Evolutionary conservation across 345 rosid species (phyloP).

Genomic region (Linum lewisii): DNA sequence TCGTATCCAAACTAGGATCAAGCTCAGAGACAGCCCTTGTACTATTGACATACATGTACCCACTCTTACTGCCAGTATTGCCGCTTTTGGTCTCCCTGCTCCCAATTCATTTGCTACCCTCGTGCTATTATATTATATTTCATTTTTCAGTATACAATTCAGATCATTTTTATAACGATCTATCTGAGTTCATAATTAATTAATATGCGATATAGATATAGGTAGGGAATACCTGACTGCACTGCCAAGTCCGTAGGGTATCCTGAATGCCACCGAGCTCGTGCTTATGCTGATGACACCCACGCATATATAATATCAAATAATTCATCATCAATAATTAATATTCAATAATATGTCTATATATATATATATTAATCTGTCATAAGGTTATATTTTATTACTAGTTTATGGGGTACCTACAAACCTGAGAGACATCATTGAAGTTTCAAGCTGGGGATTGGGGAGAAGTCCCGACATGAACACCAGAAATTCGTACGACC

Average conservation of each 20-base stretch:
- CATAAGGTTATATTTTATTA: no score
- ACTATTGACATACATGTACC: slow-evolving; percentile 17
- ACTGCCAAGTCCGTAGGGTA: slow-evolving; percentile 29
- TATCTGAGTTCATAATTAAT: background rate
- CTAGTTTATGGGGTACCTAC: no score
- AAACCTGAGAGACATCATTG: slow-evolving; percentile 35
- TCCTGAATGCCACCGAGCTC: slow-evolving; percentile 24
- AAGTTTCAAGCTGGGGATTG: slow-evolving; percentile 30
- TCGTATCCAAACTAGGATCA: slow-evolving; percentile 8
- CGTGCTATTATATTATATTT: slow-evolving; percentile 23
- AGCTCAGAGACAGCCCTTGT: slow-evolving; percentile 17
- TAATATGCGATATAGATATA: no score
- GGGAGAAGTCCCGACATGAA: slow-evolving; percentile 29
- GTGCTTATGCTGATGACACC: slow-evolving; percentile 28
- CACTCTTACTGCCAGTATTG: slow-evolving; percentile 14
- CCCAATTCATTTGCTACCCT: slow-evolving; percentile 34
- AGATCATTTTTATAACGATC: background rate
- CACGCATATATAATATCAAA: no score
- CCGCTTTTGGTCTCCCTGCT: slow-evolving; percentile 20
- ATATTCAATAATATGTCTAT: no score
- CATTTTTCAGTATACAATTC: background rate
- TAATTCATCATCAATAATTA: no score
- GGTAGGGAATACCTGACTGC: slow-evolving; percentile 27
- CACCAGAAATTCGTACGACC: slow-evolving; percentile 28
- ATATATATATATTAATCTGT: no score